These are phyloP conservation scores for Ustilago tritici DNA, from an alignment of 1,284 basidiomycete species.

Conservation along the genomic window DNA sequence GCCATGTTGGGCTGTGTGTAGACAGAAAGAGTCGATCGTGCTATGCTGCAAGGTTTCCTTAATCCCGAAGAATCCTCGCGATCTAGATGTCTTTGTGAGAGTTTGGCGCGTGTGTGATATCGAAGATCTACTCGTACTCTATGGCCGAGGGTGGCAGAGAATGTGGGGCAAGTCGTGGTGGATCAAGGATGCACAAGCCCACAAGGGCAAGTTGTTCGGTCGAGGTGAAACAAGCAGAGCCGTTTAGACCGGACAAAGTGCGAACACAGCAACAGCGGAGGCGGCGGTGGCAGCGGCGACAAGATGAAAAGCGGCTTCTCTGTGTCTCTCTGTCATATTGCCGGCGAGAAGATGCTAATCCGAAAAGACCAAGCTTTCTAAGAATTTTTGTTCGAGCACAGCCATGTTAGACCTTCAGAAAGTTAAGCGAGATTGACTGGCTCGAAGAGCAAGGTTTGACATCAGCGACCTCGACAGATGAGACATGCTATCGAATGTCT, in stretches of 20 bases:
- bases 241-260: not conserved
- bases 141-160: not conserved
- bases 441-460: not conserved
- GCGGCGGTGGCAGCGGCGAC: too few relatives aligned
- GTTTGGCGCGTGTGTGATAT: not conserved
- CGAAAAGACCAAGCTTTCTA: not conserved
- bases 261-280: not conserved
- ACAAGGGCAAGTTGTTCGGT: not conserved
- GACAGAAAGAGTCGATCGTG: too few relatives aligned
- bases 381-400: not conserved
- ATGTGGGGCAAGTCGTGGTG: not conserved
- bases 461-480: not conserved
- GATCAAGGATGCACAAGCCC: not conserved
- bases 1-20: slow-evolving; percentile 13
- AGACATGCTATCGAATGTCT: too few relatives aligned
- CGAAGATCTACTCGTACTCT: not conserved
- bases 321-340: not conserved
- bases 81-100: not conserved
- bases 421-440: not conserved
- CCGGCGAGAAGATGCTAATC: not conserved
- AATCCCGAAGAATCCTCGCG: not conserved
- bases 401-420: not conserved
- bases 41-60: not conserved
- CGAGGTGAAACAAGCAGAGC: not conserved
- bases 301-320: not conserved